Percentiles rank a stretch among this genome's conserved stretches.
Evolutionary conservation across 345 rosid species (phyloP).

Genomic region (Eucalyptus globulus): DNA sequence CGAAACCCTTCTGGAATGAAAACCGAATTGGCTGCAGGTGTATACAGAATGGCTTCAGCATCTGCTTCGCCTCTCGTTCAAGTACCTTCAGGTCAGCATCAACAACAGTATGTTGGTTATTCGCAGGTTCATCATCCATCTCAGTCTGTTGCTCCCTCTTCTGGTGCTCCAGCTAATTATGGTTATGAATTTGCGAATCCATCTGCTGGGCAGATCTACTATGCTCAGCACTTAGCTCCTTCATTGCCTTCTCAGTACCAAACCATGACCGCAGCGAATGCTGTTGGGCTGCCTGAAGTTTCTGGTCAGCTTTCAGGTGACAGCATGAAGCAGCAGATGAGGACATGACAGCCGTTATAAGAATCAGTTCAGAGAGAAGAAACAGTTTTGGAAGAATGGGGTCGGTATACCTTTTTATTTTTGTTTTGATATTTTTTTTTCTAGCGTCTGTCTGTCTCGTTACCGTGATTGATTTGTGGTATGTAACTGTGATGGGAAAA

Average conservation of each 20-base stretch:
- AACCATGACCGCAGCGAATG: conserved; percentile 34
- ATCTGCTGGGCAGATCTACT: conserved; percentile 62
- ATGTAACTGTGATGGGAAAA: conserved; percentile 54
- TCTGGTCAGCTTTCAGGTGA: background rate
- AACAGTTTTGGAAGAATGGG: conserved; percentile 69
- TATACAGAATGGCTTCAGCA: conserved; percentile 47
- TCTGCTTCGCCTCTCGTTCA: conserved; percentile 54
- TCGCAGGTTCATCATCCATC: conserved; percentile 79
- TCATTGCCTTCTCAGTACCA: conserved; percentile 70
- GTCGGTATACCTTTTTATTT: conserved; percentile 15
- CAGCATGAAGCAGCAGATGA: conserved; percentile 1
- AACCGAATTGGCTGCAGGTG: conserved; percentile 59
- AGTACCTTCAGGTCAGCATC: conserved; percentile 57
- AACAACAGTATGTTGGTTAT: conserved; percentile 72
- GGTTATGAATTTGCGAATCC: conserved; percentile 58
- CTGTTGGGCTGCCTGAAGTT: background rate
- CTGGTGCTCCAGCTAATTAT: conserved; percentile 39
- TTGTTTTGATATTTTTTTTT: conserved; percentile 13
- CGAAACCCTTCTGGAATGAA: conserved; percentile 44
- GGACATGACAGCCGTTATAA: conserved; percentile 1
- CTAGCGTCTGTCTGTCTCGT: conserved; percentile 12
- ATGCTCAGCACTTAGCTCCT: conserved; percentile 58
- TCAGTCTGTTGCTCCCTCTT: conserved; percentile 47
- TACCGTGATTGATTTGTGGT: conserved; percentile 51
- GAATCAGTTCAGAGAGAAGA: conserved; percentile 1